phyloP scores from a whole-genome alignment of 176 grass and related monocot species.

The Rhynchospora pubera region DNA sequence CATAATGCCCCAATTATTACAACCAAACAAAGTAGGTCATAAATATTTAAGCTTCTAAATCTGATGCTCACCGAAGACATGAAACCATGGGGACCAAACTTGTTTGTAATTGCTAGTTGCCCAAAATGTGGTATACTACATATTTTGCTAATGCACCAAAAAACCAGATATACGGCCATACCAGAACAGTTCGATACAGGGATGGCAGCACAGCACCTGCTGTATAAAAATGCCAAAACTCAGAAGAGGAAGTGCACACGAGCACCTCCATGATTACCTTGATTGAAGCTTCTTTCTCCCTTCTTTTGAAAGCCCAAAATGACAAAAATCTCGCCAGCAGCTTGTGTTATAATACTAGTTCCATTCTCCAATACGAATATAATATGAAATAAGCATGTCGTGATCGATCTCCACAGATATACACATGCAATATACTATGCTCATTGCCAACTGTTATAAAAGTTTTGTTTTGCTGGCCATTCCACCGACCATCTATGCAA shows the following conservation, averaged over 20 bases:
- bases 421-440: neutral
- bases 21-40: constrained; percentile 4
- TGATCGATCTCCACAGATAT: neutral
- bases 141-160: neutral
- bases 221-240: neutral
- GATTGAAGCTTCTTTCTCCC: neutral
- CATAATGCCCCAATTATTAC: constrained; percentile 1
- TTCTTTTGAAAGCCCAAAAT: neutral
- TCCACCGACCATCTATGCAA: neutral
- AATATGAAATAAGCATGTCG: neutral
- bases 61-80: neutral
- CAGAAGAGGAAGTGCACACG: neutral
- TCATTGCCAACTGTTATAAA: neutral
- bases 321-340: neutral
- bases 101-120: neutral
- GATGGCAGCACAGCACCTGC: neutral
- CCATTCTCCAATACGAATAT: neutral
- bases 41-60: neutral
- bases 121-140: neutral
- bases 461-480: neutral
- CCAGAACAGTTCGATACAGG: neutral
- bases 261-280: neutral
- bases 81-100: neutral
- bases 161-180: neutral
- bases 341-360: neutral